Base-by-base conservation (phyloP, 169 alveolate genomes). In the Theileria orientalis region DNA sequence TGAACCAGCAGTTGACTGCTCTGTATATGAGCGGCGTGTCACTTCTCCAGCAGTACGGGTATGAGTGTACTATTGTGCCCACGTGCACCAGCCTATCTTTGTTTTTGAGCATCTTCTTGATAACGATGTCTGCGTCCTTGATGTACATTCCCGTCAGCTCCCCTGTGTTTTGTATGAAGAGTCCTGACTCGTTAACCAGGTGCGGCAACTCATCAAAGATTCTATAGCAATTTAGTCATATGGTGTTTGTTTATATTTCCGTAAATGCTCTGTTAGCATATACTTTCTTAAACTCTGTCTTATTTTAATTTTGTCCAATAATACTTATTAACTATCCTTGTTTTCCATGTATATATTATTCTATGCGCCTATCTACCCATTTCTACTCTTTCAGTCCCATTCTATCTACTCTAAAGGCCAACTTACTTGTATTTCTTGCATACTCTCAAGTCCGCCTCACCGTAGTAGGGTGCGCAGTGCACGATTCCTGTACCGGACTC, bases 31-130 rank as follows among this genome's bases (percentile, higher is more conserved):
- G 91, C 13, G 99, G 99, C 19, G 99, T 97, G 71, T 98, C 98
- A 27, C 99, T 96, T 69, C 99, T 93, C 99, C 99, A 98, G 88
- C 99, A 98, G 85, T 90, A 96, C 0, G 99, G 99, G 84, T 98
- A 98, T 30, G 97, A 93, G 90, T 98, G 99, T 46, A 80, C 90
- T 62, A 69, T 77, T 21, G 92, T 90, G 30, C 90, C 91, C 47
- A 89, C 78, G 71, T 84, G 83, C 23, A 97, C 82, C 52, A 98
- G 79, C 57, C 96, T 68, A 13, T 91, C 94, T 25, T 82, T 63
- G 57, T 75, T 90, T 71, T 96, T 96, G 32, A 98, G 84, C 21
- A 76, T 73, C 25, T 90, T 91, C 77, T 92, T 94, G 49, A 98
- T 95, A n/a, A 64, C 90, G 47, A 92, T 92, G 77, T 98, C 99